These are phyloP conservation scores for Phlegmacium glaucopus DNA, from an alignment of 768 basidiomycete genomes.

Conservation along the genomic window DNA sequence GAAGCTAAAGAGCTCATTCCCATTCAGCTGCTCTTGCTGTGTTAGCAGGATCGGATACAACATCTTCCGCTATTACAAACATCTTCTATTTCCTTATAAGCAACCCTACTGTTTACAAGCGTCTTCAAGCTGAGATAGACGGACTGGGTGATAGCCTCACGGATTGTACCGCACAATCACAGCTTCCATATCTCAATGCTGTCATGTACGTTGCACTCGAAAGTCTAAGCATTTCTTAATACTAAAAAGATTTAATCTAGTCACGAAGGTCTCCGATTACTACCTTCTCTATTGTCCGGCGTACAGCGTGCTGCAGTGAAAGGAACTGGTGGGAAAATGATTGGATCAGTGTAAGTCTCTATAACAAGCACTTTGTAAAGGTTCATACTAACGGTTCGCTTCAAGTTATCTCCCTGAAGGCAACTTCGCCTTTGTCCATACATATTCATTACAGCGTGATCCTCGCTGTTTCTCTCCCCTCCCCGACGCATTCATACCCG, in stretches of 20 bases:
- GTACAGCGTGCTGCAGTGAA: constrained; percentile 25
- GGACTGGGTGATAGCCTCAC: neutral
- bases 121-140: constrained; percentile 25
- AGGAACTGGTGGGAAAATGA: constrained; percentile 21
- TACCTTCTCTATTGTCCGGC: constrained; percentile 30
- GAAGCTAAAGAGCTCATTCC: neutral
- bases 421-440: constrained; percentile 29
- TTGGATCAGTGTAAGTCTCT: constrained; percentile 13
- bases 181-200: constrained; percentile 24
- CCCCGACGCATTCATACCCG: constrained; percentile 33
- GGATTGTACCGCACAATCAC: neutral
- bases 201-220: constrained; percentile 30
- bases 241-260: constrained; percentile 13
- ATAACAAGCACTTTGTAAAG: too few relatives aligned
- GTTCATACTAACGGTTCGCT: too few relatives aligned
- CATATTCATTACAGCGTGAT: constrained; percentile 32
- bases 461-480: constrained; percentile 33
- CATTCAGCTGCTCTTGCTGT: constrained; percentile 15
- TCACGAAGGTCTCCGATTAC: constrained; percentile 33
- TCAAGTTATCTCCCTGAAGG: constrained; percentile 35
- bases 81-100: constrained; percentile 20
- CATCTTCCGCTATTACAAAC: constrained; percentile 16
- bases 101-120: constrained; percentile 16
- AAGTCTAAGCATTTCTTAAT: too few relatives aligned
- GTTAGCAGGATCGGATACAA: constrained; percentile 28